Conservation (phyloP, 2,329 filamentous ascomycete genomes). For the Pseudogymnoascus sp. region DNA sequence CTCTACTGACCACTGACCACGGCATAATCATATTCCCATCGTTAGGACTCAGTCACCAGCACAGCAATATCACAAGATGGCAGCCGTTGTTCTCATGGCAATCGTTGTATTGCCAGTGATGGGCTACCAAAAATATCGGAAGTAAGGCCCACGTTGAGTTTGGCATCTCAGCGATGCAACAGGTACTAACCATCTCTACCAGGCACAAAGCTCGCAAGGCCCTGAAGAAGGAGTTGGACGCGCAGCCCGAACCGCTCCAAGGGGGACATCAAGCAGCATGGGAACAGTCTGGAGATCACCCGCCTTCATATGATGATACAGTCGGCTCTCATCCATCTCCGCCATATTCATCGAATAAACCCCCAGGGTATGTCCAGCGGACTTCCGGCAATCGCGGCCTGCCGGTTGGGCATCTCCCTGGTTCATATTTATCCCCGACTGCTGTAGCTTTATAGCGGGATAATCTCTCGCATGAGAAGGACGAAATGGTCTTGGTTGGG, state of each 20-base stretch:
- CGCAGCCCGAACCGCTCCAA: neutral
- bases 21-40: neutral
- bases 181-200: neutral
- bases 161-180: neutral
- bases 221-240: neutral
- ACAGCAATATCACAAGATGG: neutral
- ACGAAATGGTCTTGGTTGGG: neutral
- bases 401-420: neutral
- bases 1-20: too few species aligned
- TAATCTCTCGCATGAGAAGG: neutral
- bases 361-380: neutral
- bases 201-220: conserved; percentile 4
- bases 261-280: neutral
- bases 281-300: neutral
- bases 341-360: neutral
- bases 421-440: neutral
- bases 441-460: neutral
- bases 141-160: neutral
- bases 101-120: neutral
- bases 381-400: neutral
- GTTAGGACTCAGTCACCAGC: neutral
- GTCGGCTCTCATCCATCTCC: neutral
- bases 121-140: conserved; percentile 3
- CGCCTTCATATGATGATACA: conserved; percentile 4
- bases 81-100: conserved; percentile 2